phyloP scores from a whole-genome alignment of 176 grass and related monocot genomes.

The Eragrostis curvula region DNA sequence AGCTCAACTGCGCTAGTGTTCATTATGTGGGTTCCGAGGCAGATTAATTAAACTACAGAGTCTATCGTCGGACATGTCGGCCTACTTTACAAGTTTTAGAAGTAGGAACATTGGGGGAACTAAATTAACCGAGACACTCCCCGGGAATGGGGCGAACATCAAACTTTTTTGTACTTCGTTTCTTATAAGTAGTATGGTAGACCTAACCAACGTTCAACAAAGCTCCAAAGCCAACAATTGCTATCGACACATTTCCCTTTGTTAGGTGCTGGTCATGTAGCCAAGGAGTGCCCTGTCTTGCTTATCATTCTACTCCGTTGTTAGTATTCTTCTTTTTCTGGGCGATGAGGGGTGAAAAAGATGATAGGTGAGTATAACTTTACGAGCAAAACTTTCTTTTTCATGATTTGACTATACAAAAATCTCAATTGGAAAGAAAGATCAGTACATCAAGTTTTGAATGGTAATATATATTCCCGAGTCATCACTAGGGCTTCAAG shows the following conservation, averaged over 20 bases:
- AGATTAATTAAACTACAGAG: neutral
- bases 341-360: slow-evolving; percentile 5
- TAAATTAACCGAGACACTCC: slow-evolving; percentile 28
- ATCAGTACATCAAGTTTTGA: neutral
- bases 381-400: neutral
- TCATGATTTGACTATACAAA: slow-evolving; percentile 4
- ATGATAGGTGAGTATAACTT: neutral
- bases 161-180: neutral
- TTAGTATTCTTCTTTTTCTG: slow-evolving; percentile 13
- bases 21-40: neutral
- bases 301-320: neutral
- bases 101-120: neutral
- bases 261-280: slow-evolving; percentile 29
- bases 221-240: slow-evolving; percentile 15
- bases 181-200: neutral
- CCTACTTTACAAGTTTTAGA: neutral
- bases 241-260: slow-evolving; percentile 26
- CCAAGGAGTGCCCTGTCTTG: slow-evolving; percentile 20
- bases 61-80: neutral
- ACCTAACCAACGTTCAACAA: slow-evolving; percentile 16
- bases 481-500: neutral
- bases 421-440: neutral
- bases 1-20: neutral
- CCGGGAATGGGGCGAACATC: slow-evolving; percentile 11
- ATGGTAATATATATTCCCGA: neutral